Evolutionary conservation across 2,329 filamentous ascomycete genomes (phyloP).

Genomic region (Annulohypoxylon truncatum): DNA sequence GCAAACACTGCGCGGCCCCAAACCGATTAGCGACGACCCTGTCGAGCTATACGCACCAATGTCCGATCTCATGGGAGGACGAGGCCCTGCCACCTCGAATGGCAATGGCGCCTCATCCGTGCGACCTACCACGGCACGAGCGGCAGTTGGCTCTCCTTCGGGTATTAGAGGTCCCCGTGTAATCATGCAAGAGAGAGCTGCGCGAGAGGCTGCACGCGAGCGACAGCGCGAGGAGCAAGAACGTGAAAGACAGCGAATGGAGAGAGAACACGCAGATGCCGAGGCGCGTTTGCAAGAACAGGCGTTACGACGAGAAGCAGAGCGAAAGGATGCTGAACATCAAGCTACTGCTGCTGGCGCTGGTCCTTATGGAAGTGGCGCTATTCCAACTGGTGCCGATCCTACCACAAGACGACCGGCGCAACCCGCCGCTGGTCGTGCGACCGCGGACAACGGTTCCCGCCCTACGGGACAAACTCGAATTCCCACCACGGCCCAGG

Average conservation of each 20-base stretch:
- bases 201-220: slow-evolving; percentile 76
- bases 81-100: slow-evolving; percentile 65
- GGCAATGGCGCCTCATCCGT: slow-evolving; percentile 62
- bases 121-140: slow-evolving; percentile 61
- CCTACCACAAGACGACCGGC: slow-evolving; percentile 40
- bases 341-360: slow-evolving; percentile 67
- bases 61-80: slow-evolving; percentile 78
- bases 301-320: slow-evolving; percentile 65
- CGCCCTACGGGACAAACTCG: slow-evolving; percentile 36
- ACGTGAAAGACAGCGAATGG: slow-evolving; percentile 60
- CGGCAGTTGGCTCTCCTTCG: slow-evolving; percentile 66
- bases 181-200: slow-evolving; percentile 89
- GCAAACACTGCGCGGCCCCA: slow-evolving; percentile 85
- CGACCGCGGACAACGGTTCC: slow-evolving; percentile 36
- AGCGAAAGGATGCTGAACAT: slow-evolving; percentile 69
- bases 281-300: slow-evolving; percentile 67
- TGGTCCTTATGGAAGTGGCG: slow-evolving; percentile 57
- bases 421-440: slow-evolving; percentile 41
- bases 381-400: slow-evolving; percentile 42
- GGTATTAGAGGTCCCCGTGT: slow-evolving; percentile 86
- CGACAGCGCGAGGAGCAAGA: slow-evolving; percentile 73
- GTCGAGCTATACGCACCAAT: slow-evolving; percentile 92
- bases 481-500: slow-evolving; percentile 35
- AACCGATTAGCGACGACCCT: slow-evolving; percentile 84
- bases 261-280: slow-evolving; percentile 68